phyloP scores from a whole-genome alignment of 2,329 filamentous ascomycete species.

The Aspergillus novoparasiticus region DNA sequence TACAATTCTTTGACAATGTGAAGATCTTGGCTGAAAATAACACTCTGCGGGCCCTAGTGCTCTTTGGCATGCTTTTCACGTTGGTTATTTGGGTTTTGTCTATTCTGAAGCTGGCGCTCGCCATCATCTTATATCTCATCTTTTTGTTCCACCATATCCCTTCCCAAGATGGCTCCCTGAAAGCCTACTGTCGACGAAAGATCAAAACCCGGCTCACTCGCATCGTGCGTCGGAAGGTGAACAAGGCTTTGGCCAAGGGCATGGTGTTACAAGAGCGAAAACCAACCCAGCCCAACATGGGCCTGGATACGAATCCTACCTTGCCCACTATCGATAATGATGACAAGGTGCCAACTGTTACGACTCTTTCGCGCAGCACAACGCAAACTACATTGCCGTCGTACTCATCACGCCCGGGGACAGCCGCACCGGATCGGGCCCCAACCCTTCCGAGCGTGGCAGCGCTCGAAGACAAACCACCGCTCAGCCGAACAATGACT shows the following conservation, averaged over 20 bases:
- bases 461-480: conserved; percentile 43
- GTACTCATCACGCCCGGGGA: conserved; percentile 63
- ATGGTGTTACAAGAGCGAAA: conserved; percentile 60
- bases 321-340: conserved; percentile 62
- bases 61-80: conserved; percentile 92
- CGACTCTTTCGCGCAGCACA: conserved; percentile 46
- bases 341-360: conserved; percentile 37
- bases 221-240: conserved; percentile 84
- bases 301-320: conserved; percentile 51
- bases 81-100: conserved; percentile 86
- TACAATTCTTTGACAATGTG: conserved; percentile 84
- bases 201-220: conserved; percentile 81
- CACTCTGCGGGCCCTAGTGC: conserved; percentile 76
- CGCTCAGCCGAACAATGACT: conserved; percentile 47
- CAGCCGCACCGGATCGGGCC: conserved; percentile 43
- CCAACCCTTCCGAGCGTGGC: conserved; percentile 46
- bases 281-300: conserved; percentile 41
- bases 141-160: conserved; percentile 95
- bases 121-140: conserved; percentile 76
- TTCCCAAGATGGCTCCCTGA: conserved; percentile 74
- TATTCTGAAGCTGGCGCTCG: conserved; percentile 71
- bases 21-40: conserved; percentile 71
- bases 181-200: conserved; percentile 87
- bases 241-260: conserved; percentile 82
- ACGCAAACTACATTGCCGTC: conserved; percentile 63